Conservation (phyloP, 1,284 basidiomycete genomes). For the Cutaneotrichosporon daszewskae region DNA sequence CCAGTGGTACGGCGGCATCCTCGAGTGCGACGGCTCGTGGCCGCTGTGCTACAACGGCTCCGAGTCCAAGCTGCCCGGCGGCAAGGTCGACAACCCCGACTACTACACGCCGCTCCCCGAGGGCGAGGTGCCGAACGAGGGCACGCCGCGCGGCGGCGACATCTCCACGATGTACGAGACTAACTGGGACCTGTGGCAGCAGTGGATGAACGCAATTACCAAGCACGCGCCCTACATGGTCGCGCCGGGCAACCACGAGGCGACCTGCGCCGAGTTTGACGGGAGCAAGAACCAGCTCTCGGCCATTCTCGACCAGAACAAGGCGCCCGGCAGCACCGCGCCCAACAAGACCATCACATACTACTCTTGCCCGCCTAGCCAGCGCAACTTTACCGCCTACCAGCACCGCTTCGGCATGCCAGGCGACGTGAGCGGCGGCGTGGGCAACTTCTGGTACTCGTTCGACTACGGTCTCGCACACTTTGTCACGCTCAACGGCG, state of each 20-base stretch:
- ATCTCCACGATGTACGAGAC: conserved; percentile 28
- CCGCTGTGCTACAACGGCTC: conserved; percentile 32
- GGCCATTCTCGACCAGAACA: conserved; percentile 17
- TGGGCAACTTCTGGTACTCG: conserved; percentile 33
- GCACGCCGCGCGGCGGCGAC: conserved; percentile 27
- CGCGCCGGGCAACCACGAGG: conserved; percentile 21
- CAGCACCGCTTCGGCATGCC: conserved; percentile 36
- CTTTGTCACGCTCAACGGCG: conserved; percentile 23
- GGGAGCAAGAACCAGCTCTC: conserved; percentile 22
- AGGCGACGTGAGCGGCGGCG: conserved; percentile 12
- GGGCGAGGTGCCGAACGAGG: conserved; percentile 26
- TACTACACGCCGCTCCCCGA: conserved; percentile 24
- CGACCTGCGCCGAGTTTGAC: conserved; percentile 24
- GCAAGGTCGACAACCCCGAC: conserved; percentile 15
- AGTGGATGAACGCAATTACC: conserved; percentile 38
- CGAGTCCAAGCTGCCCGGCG: conserved; percentile 5
- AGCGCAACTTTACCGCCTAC: conserved; percentile 30
- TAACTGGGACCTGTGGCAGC: conserved; percentile 43
- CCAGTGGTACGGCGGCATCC: conserved; percentile 33
- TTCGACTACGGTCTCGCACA: conserved; percentile 26
- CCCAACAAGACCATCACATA: conserved; percentile 17
- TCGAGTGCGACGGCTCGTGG: conserved; percentile 14
- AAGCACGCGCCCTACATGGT: conserved; percentile 29
- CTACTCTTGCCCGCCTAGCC: conserved; percentile 21
- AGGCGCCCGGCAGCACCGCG: conserved; percentile 3